phyloP scores from a whole-genome alignment of 2,329 filamentous ascomycete genomes.

The Cercospora nicotianae region DNA sequence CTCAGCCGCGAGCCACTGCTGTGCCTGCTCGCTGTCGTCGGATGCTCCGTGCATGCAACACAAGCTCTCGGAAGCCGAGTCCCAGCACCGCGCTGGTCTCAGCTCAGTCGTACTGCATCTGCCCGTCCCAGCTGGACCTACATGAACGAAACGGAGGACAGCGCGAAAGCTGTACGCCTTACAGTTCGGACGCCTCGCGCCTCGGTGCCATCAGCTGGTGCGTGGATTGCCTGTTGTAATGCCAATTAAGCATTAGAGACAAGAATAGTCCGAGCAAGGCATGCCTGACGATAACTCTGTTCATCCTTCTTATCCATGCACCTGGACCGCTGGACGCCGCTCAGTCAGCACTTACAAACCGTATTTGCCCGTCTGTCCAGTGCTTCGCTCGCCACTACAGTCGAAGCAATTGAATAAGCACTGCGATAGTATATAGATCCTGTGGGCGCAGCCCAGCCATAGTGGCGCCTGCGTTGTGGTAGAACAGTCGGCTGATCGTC shows the following conservation, averaged over 20 bases:
- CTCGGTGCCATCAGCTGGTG: background rate
- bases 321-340: background rate
- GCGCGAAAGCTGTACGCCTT: background rate
- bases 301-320: background rate
- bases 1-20: background rate
- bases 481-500: background rate
- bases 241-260: background rate
- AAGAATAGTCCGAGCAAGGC: background rate
- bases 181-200: background rate
- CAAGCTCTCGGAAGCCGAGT: background rate
- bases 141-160: background rate
- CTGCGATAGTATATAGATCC: background rate
- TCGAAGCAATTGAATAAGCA: background rate
- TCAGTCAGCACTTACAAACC: slow-evolving; percentile 4
- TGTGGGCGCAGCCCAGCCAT: background rate
- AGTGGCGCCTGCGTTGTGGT: background rate
- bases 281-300: background rate
- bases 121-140: background rate
- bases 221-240: background rate
- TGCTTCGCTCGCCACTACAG: background rate
- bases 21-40: background rate
- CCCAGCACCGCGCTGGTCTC: background rate
- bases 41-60: background rate
- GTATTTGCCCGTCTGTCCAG: background rate
- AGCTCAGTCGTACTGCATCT: background rate